Evolutionary conservation across 257 asterid genomes (phyloP), one percentile per base, ranked within the genome.

Genomic region (Fraxinus anomala): DNA sequence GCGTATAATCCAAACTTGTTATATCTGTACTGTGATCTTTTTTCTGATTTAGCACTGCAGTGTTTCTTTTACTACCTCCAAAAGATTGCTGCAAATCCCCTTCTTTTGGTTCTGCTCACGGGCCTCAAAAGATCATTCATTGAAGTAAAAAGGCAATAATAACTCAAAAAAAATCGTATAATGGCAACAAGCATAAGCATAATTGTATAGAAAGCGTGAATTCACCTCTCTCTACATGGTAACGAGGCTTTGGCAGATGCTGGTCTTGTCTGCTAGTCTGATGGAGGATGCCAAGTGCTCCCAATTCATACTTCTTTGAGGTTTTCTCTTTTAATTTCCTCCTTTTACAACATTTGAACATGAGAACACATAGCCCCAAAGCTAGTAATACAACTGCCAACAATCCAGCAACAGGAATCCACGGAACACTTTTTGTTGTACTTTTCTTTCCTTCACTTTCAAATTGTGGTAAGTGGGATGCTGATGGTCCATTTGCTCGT

Each of bases 341-440:
- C 77, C 82, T 68, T 79, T 85, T 90, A 68, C 91, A 89, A 74
- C 87, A 88, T 44, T 71, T 84, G 70, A 73, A 85, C 79, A 86
- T 73, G 49, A 85, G 75, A 84, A 91, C 59, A 75, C 92, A 90
- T 73, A 88, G 59, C 33, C 81, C 91, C 83, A 90, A 59, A 76
- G 78, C 77, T 69, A 93, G 88, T 33, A 83, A 54, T 28, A 79
- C 77, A 49, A 90, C 77, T 42, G 71, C 77, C 39, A 88, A 66
- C 70, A 90, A 70, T 72, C 92, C 98, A 23, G 77, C 93, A 73
- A 88, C 69, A 63, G 82, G 80, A 73, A 89, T 76, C 96, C 92
- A 89, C 3, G 85, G 72, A 82, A 82, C 75, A 33, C 75, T 77
- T 75, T 76, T 91, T 8, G 83, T 42, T 51, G 81, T 19, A 56